These are phyloP conservation scores for Cladophialophora bantiana DNA, from an alignment of 2,329 filamentous ascomycete species.

Conservation along the genomic window DNA sequence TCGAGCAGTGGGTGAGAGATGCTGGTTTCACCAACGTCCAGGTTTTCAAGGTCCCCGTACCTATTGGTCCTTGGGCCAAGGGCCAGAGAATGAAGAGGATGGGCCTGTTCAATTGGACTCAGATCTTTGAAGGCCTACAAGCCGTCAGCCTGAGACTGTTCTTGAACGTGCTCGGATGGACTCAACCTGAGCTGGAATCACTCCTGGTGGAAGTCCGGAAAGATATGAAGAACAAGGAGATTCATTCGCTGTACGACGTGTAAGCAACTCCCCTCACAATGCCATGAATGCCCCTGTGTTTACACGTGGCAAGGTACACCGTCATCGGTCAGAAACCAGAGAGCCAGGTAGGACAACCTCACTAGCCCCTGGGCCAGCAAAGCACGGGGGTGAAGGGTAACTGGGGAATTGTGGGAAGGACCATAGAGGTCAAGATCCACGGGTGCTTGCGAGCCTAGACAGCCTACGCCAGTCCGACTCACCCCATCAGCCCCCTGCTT, in stretches of 20 bases:
- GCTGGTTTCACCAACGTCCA: slow-evolving; percentile 42
- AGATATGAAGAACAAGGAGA: slow-evolving; percentile 44
- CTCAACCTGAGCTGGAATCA: slow-evolving; percentile 42
- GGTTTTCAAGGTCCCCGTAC: slow-evolving; percentile 31
- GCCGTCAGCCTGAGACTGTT: slow-evolving; percentile 40
- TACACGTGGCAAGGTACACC: background rate
- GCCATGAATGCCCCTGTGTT: background rate
- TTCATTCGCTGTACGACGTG: slow-evolving; percentile 45
- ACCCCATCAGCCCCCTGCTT: background rate
- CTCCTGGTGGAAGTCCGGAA: slow-evolving; percentile 45
- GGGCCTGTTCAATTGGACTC: slow-evolving; percentile 28
- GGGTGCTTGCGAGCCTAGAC: too few relatives aligned
- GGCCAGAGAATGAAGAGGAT: slow-evolving; percentile 42
- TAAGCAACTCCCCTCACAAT: slow-evolving; percentile 23
- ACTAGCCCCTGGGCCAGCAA: background rate
- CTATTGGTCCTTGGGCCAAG: slow-evolving; percentile 43
- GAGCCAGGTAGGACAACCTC: background rate
- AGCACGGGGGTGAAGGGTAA: background rate
- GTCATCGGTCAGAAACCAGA: background rate
- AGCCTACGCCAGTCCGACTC: too few relatives aligned
- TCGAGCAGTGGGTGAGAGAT: slow-evolving; percentile 40
- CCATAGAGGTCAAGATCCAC: background rate
- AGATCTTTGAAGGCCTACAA: slow-evolving; percentile 42
- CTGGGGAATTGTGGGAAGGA: background rate
- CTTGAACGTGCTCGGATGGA: slow-evolving; percentile 35